Evolutionary conservation across 768 basidiomycete species (phyloP), one percentile per base, ranked within the genome.

Genomic region (Serendipita sp.): DNA sequence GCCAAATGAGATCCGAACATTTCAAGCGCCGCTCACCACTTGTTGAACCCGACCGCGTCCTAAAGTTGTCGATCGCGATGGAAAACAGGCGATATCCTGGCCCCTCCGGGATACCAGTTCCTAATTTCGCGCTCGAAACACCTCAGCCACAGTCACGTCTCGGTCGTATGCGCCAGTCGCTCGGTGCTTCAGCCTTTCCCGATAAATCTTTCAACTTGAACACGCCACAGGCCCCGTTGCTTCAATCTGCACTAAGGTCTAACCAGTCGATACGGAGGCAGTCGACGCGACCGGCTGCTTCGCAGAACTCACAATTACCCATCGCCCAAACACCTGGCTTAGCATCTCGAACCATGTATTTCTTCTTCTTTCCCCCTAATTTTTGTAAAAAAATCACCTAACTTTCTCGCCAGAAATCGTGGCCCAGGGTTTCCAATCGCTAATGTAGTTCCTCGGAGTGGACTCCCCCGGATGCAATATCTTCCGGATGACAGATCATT

Each of bases 401-500:
- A 63, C 35, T 41, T n/a, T 5, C 7, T 28, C 32, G 23, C 47
- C 45, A 64, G 44, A 18, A n/a, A 11, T 18, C 63, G 46, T 60
- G 63, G 69, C 63, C 64, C 66, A 64, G 23, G 16, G n/a, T 30
- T 58, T 18, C 41, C 41, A 44, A 18, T 45, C 11, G n/a, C 36
- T 15, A 30, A 23, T 45, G n/a, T 18, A 35, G 46, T 35, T 4
- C 41, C 36, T 45, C 36, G 66, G 66, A 66, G 67, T 58, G 48
- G 66, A 63, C 48, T 67, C 52, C 34, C 30, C 28, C 66, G 65
- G 44, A 47, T 44, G 44, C 65, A 64, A 28, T 41, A 64, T 60
- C 34, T 28, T 10, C 10, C 63, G 38, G 66, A 77, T 74, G 71
- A 78, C 79, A 70, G 84, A 84, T 68, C 71, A 75, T 44, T 76